Evolutionary conservation across 345 rosid genomes (phyloP).

Genomic region (Syzygium grande): DNA sequence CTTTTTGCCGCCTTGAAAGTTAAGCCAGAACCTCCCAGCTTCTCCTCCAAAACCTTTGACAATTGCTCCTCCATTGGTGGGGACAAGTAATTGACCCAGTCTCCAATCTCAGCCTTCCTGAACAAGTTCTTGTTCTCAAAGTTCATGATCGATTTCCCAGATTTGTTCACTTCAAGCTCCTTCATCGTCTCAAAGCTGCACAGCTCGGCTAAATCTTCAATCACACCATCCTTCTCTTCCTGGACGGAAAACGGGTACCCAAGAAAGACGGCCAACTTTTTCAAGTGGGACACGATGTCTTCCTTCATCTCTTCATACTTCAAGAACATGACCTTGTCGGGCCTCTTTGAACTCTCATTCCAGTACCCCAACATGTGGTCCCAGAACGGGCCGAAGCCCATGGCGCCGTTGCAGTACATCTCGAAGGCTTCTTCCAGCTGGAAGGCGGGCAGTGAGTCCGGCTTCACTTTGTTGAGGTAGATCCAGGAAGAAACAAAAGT

Average conservation of each 20-base stretch:
- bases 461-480: slow-evolving; percentile 1
- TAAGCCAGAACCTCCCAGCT: slow-evolving; percentile 8
- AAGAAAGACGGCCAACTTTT: slow-evolving; percentile 11
- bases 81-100: slow-evolving; percentile 7
- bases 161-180: slow-evolving; percentile 14
- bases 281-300: slow-evolving; percentile 6
- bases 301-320: slow-evolving; percentile 33
- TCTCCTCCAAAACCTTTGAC: slow-evolving; percentile 5
- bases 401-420: slow-evolving; percentile 16
- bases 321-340: slow-evolving; percentile 21
- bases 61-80: slow-evolving; percentile 7
- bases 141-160: not conserved
- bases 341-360: slow-evolving; percentile 22
- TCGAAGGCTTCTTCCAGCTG: slow-evolving; percentile 21
- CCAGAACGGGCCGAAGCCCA: slow-evolving; percentile 29
- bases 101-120: slow-evolving; percentile 23
- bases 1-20: not conserved
- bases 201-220: not conserved
- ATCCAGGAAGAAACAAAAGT: slow-evolving; percentile 13
- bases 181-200: slow-evolving; percentile 16
- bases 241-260: slow-evolving; percentile 6
- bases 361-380: slow-evolving; percentile 31
- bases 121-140: slow-evolving; percentile 7
- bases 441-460: not conserved
- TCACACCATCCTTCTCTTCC: slow-evolving; percentile 9